Percentiles rank a stretch among this genome's conserved stretches.
phyloP scores from a whole-genome alignment of 371 early-diverging fungal species.

The Syncephalis fuscata region DNA sequence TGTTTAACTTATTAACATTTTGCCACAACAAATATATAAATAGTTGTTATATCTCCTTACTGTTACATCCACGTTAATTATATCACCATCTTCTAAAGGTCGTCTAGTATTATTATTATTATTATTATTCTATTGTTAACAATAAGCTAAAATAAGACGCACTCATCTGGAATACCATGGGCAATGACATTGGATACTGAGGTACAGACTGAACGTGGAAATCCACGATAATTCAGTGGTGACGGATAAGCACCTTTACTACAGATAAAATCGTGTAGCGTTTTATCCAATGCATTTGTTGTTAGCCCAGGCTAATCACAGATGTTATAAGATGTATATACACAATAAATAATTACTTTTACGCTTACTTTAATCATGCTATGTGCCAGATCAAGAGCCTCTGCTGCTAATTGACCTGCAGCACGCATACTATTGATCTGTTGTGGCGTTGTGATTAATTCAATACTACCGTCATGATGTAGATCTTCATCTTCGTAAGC shows the following conservation, averaged over 20 bases:
- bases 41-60: slow-evolving; percentile 3
- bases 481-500: no score
- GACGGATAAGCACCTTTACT: slow-evolving; percentile 82
- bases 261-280: slow-evolving; percentile 74
- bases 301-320: slow-evolving; percentile 49
- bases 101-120: slow-evolving; percentile 14
- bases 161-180: slow-evolving; percentile 79
- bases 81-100: slow-evolving; percentile 73
- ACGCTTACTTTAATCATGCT: slow-evolving; percentile 1
- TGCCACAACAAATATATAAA: not conserved
- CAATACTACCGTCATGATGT: no score
- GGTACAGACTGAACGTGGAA: slow-evolving; percentile 87
- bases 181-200: slow-evolving; percentile 35
- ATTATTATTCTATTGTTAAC: not conserved
- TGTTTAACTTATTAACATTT: not conserved
- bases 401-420: not conserved
- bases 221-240: slow-evolving; percentile 82
- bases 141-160: not conserved
- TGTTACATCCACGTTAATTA: slow-evolving; percentile 79
- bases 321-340: not conserved
- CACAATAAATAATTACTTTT: not conserved
- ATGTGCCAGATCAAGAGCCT: not conserved
- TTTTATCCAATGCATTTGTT: slow-evolving; percentile 81
- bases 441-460: not conserved
- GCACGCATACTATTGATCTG: not conserved